Evolutionary conservation across 2,329 filamentous ascomycete genomes (phyloP).

Genomic region (Parascedosporium putredinis): DNA sequence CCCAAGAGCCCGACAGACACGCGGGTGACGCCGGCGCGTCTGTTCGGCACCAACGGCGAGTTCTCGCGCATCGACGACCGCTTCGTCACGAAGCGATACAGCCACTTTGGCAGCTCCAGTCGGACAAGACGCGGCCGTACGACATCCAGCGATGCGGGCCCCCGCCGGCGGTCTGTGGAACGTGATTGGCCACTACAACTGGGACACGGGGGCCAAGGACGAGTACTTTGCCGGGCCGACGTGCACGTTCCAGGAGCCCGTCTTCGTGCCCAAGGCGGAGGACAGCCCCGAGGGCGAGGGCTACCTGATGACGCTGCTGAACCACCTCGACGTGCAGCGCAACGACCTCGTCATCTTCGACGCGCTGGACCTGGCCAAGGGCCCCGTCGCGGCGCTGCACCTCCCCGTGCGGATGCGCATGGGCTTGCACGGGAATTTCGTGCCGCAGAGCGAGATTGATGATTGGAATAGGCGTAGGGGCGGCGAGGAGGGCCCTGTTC

Average conservation of each 20-base stretch:
- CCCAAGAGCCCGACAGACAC: constrained; percentile 21
- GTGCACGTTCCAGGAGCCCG: constrained; percentile 40
- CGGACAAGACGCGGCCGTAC: constrained; percentile 26
- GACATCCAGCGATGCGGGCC: constrained; percentile 34
- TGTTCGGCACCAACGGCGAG: constrained; percentile 34
- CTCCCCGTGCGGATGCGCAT: constrained; percentile 29
- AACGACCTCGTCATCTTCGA: constrained; percentile 35
- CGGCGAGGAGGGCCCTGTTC: constrained; percentile 28
- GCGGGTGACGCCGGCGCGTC: constrained; percentile 23
- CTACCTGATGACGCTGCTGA: constrained; percentile 35
- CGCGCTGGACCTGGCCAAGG: constrained; percentile 25
- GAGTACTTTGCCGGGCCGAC: constrained; percentile 34
- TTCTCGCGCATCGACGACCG: constrained; percentile 40
- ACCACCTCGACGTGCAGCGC: constrained; percentile 32
- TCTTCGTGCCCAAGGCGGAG: constrained; percentile 35
- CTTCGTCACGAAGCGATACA: constrained; percentile 31
- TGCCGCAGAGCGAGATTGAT: constrained; percentile 30
- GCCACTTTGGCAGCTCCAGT: constrained; percentile 34
- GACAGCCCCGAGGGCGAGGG: constrained; percentile 36
- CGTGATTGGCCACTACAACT: constrained; percentile 32
- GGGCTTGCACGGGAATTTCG: constrained; percentile 33
- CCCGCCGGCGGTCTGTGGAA: constrained; percentile 34
- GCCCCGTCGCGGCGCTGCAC: constrained; percentile 29
- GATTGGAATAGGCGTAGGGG: constrained; percentile 26
- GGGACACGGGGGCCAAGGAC: constrained; percentile 26